Base-by-base conservation (phyloP, 73 alveolate species). In the Tetrahymena elliotti region DNA sequence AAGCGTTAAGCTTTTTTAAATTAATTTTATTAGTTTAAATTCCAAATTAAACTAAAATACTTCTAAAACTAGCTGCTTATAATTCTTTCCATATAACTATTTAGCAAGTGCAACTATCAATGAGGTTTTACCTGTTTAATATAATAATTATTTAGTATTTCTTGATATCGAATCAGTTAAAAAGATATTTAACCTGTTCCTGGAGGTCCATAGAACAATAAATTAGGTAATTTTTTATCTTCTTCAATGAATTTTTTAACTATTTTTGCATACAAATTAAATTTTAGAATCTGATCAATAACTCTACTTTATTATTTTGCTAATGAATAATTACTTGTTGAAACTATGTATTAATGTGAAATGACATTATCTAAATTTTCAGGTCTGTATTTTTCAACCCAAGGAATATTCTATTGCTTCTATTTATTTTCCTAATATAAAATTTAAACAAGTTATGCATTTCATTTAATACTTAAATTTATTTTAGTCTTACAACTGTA, bases 131-230 rank as follows among this genome's bases (percentile, higher is more conserved):
- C 97, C 88, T 68, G 36, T 68, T 68, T 27, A 1, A 68, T 6
- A 6, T 0, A 27, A 24, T 6, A 22, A 37, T 31, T 16, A 33
- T 84, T 27, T 33, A 33, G 8, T 82, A 31, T 31, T 18, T 15
- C 13, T 18, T 54, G n/a, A n/a, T n/a, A n/a, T 97, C 94, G 15
- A 97, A 96, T 11, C 96, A 94, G 93, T 96, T 98, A 20, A 98
- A 68, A 68, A 27, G n/a, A 3, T 68, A 7, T 18, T 27, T 6
- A 16, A 68, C 88, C 99, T 33, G 99, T 98, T 68, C 99, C 99
- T 93, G 99, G 99, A 93, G 99, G 99, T 83, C 99, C 99, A 94
- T 98, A 98, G 93, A 98, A 98, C 54, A 98, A 96, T 35, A 98
- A 94, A 96, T 98, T 99, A 33, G 99, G 99, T 93, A 98, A 93